phyloP scores from a whole-genome alignment of 345 rosid species.

The Gynandropsis gynandra region DNA sequence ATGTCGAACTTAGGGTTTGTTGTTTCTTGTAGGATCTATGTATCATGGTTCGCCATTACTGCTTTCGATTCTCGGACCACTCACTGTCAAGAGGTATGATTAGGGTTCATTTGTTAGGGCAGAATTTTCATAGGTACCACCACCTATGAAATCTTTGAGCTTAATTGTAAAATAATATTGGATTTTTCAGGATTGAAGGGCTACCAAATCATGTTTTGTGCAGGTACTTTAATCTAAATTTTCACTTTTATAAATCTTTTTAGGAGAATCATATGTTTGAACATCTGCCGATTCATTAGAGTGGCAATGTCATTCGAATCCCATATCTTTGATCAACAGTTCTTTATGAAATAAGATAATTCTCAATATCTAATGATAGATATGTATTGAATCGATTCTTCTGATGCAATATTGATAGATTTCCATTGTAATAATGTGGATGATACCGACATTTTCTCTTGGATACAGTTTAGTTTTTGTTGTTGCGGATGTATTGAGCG shows the following conservation, averaged over 20 bases:
- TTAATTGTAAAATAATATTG: slow-evolving; percentile 6
- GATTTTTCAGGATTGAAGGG: slow-evolving; percentile 61
- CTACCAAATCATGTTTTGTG: slow-evolving; percentile 60
- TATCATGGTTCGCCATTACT: slow-evolving; percentile 91
- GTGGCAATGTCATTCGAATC: too few relatives aligned
- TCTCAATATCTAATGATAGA: too few relatives aligned
- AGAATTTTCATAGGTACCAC: too few relatives aligned
- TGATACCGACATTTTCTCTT: slow-evolving; percentile 35
- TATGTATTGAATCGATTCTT: too few relatives aligned
- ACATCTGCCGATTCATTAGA: too few relatives aligned
- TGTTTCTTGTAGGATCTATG: slow-evolving; percentile 67
- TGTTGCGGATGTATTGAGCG: slow-evolving; percentile 73
- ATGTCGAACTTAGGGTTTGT: not conserved
- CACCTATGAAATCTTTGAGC: not conserved
- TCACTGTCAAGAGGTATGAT: slow-evolving; percentile 55
- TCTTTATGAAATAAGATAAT: too few relatives aligned
- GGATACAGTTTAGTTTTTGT: slow-evolving; percentile 81
- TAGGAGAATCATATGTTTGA: too few relatives aligned
- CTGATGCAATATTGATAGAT: too few relatives aligned
- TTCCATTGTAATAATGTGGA: not conserved
- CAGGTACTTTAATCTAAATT: slow-evolving; percentile 36
- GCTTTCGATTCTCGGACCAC: slow-evolving; percentile 74
- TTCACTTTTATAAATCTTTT: not conserved
- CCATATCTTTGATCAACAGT: too few relatives aligned
- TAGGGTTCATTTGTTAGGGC: not conserved